Evolutionary conservation across 2,329 filamentous ascomycete species (phyloP).

Genomic region (Fusarium tanahbumbuense): DNA sequence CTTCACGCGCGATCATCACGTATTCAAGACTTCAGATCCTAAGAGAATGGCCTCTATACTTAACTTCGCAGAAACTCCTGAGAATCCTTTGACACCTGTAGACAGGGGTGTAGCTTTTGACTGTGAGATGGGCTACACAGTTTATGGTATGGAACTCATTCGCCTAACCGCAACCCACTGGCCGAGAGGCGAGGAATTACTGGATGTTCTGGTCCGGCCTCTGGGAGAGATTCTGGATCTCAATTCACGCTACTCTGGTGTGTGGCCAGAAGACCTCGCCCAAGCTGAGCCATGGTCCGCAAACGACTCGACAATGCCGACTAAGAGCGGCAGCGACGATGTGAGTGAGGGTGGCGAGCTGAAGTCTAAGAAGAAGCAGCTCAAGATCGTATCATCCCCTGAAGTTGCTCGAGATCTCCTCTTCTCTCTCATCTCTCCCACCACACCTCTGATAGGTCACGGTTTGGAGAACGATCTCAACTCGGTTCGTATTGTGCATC

Average conservation of each 20-base stretch:
- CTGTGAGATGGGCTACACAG: conserved; percentile 98
- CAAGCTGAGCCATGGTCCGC: conserved; percentile 69
- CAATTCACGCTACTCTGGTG: conserved; percentile 92
- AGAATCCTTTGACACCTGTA: conserved; percentile 63
- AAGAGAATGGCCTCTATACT: conserved; percentile 81
- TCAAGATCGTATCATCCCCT: conserved; percentile 82
- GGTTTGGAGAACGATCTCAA: conserved; percentile 97
- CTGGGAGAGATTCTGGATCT: conserved; percentile 87
- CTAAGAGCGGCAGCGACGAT: conserved; percentile 42
- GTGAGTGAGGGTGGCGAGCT: conserved; percentile 48
- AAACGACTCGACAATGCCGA: conserved; percentile 39
- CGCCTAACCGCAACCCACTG: conserved; percentile 90
- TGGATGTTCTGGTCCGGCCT: conserved; percentile 88
- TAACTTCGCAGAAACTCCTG: conserved; percentile 83
- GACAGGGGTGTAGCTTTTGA: conserved; percentile 84
- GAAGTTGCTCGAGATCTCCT: conserved; percentile 79
- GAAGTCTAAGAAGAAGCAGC: conserved; percentile 52
- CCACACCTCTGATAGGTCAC: conserved; percentile 89
- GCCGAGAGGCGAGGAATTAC: conserved; percentile 78
- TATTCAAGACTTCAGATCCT: conserved; percentile 84
- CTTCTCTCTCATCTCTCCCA: conserved; percentile 77
- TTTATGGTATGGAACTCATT: conserved; percentile 86
- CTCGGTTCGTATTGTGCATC: conserved; percentile 83
- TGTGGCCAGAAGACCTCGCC: conserved; percentile 80
- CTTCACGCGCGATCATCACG: conserved; percentile 76